phyloP scores from a whole-genome alignment of 176 grass and related monocot genomes.

The Carex pumila region DNA sequence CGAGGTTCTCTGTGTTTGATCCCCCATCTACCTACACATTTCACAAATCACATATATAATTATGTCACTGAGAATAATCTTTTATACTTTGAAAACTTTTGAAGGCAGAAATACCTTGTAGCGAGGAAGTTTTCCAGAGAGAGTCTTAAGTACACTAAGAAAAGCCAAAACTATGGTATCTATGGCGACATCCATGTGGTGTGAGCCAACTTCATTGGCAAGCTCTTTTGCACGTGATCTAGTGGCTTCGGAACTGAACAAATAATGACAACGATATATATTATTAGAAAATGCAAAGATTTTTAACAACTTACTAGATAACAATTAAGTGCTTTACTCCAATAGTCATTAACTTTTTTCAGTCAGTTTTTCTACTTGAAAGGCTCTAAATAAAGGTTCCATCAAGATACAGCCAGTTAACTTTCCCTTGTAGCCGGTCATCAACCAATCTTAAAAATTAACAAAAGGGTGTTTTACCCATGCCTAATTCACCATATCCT shows the following conservation, averaged over 20 bases:
- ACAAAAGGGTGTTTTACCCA: no score
- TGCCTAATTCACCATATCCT: no score
- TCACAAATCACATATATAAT: conserved; percentile 6
- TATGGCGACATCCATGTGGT: conserved; percentile 75
- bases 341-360: no score
- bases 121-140: conserved; percentile 56
- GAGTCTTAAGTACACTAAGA: conserved; percentile 76
- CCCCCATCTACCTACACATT: conserved; percentile 71
- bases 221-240: conserved; percentile 80
- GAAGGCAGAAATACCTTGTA: conserved; percentile 53
- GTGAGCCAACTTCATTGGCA: conserved; percentile 77
- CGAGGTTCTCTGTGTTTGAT: conserved; percentile 79
- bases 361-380: no score
- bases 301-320: not conserved
- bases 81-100: not conserved
- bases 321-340: not conserved
- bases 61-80: not conserved
- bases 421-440: no score
- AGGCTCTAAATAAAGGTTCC: no score
- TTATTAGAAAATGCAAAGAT: not conserved
- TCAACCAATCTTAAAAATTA: no score
- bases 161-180: conserved; percentile 80
- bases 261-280: not conserved
- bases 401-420: no score
- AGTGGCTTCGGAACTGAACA: conserved; percentile 75